These are phyloP conservation scores for Aspergillus sp. DNA, from an alignment of 2,329 filamentous ascomycete genomes.

Conservation along the genomic window DNA sequence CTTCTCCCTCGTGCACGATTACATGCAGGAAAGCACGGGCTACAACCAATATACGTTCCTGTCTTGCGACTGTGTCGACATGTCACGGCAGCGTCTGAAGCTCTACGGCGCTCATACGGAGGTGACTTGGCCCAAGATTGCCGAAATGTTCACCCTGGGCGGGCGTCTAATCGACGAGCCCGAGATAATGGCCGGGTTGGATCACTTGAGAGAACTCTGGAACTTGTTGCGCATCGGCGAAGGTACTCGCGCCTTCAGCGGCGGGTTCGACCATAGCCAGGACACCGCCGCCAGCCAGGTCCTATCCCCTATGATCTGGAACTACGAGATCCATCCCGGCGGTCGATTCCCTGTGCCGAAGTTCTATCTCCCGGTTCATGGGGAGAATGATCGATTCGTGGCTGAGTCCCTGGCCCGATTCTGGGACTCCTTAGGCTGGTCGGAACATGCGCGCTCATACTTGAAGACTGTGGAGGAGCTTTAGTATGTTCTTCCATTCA, in stretches of 20 bases:
- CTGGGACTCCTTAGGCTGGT: conserved; percentile 3
- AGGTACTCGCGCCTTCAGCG: not conserved
- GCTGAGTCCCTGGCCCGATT: not conserved
- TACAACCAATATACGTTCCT: not conserved
- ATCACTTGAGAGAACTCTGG: not conserved
- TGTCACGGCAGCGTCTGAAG: not conserved
- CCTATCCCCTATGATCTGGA: not conserved
- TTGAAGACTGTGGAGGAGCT: not conserved
- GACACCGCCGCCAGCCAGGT: not conserved
- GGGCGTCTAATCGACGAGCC: not conserved
- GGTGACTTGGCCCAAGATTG: not conserved
- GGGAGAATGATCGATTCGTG: conserved; percentile 1
- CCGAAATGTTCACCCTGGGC: not conserved
- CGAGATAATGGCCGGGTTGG: not conserved
- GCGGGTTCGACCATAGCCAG: not conserved
- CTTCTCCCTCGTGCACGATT: not conserved
- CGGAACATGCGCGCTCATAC: not conserved
- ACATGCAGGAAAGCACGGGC: not conserved
- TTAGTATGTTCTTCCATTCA: not conserved
- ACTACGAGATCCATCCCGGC: conserved; percentile 2
- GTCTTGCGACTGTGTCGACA: not conserved
- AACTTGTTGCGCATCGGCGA: not conserved
- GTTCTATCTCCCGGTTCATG: conserved; percentile 3
- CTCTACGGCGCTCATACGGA: not conserved
- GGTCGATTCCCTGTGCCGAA: not conserved